phyloP scores from a whole-genome alignment of 1,284 basidiomycete genomes.

The Thecaphora frezii region DNA sequence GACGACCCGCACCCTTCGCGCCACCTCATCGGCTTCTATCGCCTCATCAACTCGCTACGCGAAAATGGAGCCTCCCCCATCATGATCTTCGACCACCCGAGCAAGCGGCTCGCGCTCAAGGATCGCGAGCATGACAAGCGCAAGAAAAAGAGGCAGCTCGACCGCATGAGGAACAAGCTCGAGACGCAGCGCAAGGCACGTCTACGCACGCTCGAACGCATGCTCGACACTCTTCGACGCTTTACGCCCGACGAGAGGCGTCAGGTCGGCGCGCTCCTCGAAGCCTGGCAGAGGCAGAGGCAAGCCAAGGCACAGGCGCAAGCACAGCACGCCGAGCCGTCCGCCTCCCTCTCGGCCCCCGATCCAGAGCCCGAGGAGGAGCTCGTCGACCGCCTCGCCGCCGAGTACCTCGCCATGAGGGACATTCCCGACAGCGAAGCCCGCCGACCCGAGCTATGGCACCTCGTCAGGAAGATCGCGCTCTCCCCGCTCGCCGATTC shows the following conservation, averaged over 20 bases:
- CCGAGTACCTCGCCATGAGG: background rate
- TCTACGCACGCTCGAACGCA: slow-evolving; percentile 15
- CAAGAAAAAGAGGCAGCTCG: slow-evolving; percentile 31
- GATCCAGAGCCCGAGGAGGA: background rate
- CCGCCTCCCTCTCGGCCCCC: too few relatives aligned
- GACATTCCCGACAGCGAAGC: background rate
- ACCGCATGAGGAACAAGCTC: slow-evolving; percentile 23
- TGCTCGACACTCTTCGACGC: slow-evolving; percentile 13
- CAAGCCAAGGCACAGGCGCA: too few relatives aligned
- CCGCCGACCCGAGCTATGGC: background rate
- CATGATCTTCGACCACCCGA: slow-evolving; percentile 51
- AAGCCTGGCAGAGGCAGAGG: slow-evolving; percentile 13
- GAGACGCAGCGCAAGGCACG: slow-evolving; percentile 20
- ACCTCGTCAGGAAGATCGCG: background rate
- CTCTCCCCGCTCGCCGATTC: background rate
- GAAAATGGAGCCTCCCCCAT: slow-evolving; percentile 33
- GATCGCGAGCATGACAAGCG: slow-evolving; percentile 38
- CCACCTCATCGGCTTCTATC: slow-evolving; percentile 47
- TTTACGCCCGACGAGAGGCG: slow-evolving; percentile 16
- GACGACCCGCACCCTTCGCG: slow-evolving; percentile 35
- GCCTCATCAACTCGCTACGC: slow-evolving; percentile 37
- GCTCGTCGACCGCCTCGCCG: background rate
- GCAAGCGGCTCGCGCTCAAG: slow-evolving; percentile 37
- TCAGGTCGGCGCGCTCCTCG: slow-evolving; percentile 23
- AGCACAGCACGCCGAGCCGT: background rate